Base-by-base conservation (phyloP, 768 basidiomycete genomes). In the Lepiota subincarnata region DNA sequence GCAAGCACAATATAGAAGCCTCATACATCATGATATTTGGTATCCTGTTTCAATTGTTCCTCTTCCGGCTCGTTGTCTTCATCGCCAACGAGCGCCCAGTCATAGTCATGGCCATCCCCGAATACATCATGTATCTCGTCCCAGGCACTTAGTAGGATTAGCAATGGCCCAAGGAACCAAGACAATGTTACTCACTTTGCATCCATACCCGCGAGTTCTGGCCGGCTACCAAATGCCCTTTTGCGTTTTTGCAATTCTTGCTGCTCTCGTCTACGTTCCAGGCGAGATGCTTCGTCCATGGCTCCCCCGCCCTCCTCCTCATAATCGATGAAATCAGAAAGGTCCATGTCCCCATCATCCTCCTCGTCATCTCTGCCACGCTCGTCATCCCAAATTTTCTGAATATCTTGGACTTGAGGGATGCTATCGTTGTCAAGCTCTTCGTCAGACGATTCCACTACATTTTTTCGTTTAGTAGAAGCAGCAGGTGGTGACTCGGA, bases 121-220 rank as follows among this genome's bases (percentile, higher is more conserved):
- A 99, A 99, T 1, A 98, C 92, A 55, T 92, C 95, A 57, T 89
- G 87, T 22, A 98, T 89, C 70, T 98, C 97, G 43, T 90, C 87
- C 92, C 93, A 97, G 22, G 92, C 87, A 62, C 92, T 96, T n/a
- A 31, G 59, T 53, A 59, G 63, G 55, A 51, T 55, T 28, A 41
- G 48, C 14, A 24, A 50, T 48, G 41, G 35, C 22, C 35, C n/a
- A 38, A 39, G 16, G 45, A 41, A 31, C 8, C 31, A 55, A 26
- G 14, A 42, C 39, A 37, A 37, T 19, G 47, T 45, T 36, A 78
- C 89, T 70, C 66, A 91, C 92, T 78, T 86, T 39, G 87, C 86
- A 62, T 91, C 91, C 59, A 91, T 92, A 52, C 85, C 94, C 56
- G 81, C 82, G 59, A 85, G 74, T 65, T 85, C 87, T 50, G 84